These are phyloP conservation scores for Candida palmyrensis DNA, from an alignment of 805 yeast species.

Conservation along the genomic window DNA sequence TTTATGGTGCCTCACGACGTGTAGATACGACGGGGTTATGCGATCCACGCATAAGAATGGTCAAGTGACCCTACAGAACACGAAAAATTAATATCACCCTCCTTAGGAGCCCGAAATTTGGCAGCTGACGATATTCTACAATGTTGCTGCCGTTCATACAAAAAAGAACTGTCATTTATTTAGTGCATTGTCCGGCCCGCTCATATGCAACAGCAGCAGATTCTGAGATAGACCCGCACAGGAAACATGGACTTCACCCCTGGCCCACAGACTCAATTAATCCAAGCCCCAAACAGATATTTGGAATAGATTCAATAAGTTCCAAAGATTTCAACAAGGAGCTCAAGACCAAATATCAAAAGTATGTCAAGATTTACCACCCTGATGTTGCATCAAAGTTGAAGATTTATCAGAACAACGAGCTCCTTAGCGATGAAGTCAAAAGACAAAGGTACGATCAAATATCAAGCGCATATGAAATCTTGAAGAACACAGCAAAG, in stretches of 20 bases:
- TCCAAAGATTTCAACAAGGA: slow-evolving; percentile 45
- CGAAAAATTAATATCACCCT: too few relatives aligned
- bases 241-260: slow-evolving; percentile 21
- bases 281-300: slow-evolving; percentile 72
- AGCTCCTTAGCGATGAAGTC: slow-evolving; percentile 21
- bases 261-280: slow-evolving; percentile 52
- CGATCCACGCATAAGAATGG: not conserved
- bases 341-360: slow-evolving; percentile 26
- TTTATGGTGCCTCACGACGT: too few relatives aligned
- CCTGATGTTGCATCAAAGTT: slow-evolving; percentile 54
- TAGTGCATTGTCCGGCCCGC: not conserved
- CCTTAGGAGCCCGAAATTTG: too few relatives aligned
- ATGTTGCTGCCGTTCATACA: slow-evolving; percentile 1
- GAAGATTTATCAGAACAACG: slow-evolving; percentile 22
- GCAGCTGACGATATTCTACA: too few relatives aligned
- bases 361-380: slow-evolving; percentile 68
- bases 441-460: slow-evolving; percentile 29
- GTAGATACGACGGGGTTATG: too few relatives aligned
- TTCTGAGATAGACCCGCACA: slow-evolving; percentile 16
- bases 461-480: slow-evolving; percentile 34
- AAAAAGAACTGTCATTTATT: not conserved
- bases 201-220: slow-evolving; percentile 15
- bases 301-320: slow-evolving; percentile 32
- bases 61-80: too few relatives aligned
- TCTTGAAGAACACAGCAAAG: slow-evolving; percentile 47